Conservation (phyloP, 768 basidiomycete genomes). For the Kondoa subrosea region DNA sequence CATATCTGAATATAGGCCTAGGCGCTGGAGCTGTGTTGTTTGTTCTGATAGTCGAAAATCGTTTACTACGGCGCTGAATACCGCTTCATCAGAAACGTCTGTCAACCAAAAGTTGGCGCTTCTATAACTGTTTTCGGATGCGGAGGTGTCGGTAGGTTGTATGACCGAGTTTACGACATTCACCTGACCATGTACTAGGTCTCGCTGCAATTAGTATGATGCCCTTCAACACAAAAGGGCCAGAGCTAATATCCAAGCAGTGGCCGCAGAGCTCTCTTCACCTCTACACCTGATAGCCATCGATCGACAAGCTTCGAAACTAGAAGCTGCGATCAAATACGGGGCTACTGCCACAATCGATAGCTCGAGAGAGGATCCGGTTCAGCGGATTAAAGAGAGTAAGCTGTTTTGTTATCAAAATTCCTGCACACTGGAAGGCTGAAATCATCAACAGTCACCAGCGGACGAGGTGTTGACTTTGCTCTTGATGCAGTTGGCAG, state of each 20-base stretch:
- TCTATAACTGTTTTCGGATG: conserved; percentile 8
- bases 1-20: not conserved
- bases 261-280: conserved; percentile 4
- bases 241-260: not conserved
- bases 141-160: not conserved
- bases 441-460: not conserved
- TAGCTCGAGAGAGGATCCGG: conserved; percentile 1
- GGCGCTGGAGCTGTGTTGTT: not conserved
- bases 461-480: conserved; percentile 5
- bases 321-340: conserved; percentile 7
- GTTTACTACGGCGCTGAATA: not conserved
- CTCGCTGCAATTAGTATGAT: not conserved
- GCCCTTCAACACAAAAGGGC: not conserved
- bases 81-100: not conserved
- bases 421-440: not conserved
- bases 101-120: conserved; percentile 8
- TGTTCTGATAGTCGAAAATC: not conserved
- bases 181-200: too few relatives aligned
- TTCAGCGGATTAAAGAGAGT: conserved; percentile 5
- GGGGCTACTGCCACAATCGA: conserved; percentile 10
- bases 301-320: not conserved
- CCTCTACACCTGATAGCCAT: conserved; percentile 7
- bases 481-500: conserved; percentile 8
- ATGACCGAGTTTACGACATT: too few relatives aligned
- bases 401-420: not conserved